These are phyloP conservation scores for Yamadazyma mexicana DNA, from an alignment of 1,139 yeast species.

Conservation along the genomic window DNA sequence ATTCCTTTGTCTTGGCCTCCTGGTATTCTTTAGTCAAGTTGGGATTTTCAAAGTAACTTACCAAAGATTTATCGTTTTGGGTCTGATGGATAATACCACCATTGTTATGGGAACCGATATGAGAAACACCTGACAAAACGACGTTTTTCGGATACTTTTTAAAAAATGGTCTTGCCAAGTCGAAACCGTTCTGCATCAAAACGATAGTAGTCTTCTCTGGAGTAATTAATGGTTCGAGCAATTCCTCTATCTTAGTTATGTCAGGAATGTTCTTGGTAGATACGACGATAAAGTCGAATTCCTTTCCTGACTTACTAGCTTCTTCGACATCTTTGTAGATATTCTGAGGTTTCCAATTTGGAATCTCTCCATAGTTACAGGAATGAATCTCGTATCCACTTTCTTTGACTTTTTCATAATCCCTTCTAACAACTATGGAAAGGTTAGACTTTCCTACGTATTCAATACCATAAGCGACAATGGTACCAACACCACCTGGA, in stretches of 20 bases:
- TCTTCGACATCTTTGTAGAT: slow-evolving; percentile 42
- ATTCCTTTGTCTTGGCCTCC: slow-evolving; percentile 31
- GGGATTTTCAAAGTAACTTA: slow-evolving; percentile 51
- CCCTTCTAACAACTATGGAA: slow-evolving; percentile 64
- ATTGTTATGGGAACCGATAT: slow-evolving; percentile 63
- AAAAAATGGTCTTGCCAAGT: slow-evolving; percentile 62
- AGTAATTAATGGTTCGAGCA: slow-evolving; percentile 52
- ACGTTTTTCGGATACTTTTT: slow-evolving; percentile 56
- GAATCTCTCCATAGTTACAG: slow-evolving; percentile 56
- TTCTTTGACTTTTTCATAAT: slow-evolving; percentile 53
- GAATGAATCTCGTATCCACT: slow-evolving; percentile 63
- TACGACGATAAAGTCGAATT: slow-evolving; percentile 64
- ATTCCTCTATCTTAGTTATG: slow-evolving; percentile 52
- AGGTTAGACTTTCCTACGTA: slow-evolving; percentile 45
- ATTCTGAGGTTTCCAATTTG: slow-evolving; percentile 55
- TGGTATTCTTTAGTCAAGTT: slow-evolving; percentile 18
- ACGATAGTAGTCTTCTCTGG: slow-evolving; percentile 49
- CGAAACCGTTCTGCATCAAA: slow-evolving; percentile 72
- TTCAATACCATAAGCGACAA: slow-evolving; percentile 61
- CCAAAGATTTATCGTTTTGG: slow-evolving; percentile 50
- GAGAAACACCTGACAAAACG: slow-evolving; percentile 68
- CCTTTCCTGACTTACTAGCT: slow-evolving; percentile 34
- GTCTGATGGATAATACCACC: slow-evolving; percentile 51
- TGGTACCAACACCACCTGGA: slow-evolving; percentile 64
- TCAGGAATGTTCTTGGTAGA: slow-evolving; percentile 78